Percentiles rank a stretch among this genome's conserved stretches.
These are phyloP conservation scores for Acanthamoeba triangularis DNA, from an alignment of 208 protist genomes.

Conservation along the genomic window DNA sequence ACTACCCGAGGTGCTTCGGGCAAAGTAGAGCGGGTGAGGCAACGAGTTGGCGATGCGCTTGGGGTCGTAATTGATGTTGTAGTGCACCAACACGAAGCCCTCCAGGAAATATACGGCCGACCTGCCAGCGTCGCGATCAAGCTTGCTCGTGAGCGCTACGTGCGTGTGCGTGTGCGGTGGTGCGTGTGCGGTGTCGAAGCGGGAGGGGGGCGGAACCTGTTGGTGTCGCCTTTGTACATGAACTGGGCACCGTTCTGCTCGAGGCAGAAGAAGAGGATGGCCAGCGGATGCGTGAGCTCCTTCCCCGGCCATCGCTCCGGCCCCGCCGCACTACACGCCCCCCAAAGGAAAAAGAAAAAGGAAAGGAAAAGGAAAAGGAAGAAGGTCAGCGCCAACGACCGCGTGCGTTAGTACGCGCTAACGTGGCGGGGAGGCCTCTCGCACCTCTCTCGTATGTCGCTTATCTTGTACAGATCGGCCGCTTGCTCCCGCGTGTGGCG, in stretches of 20 bases:
- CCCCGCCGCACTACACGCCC: neutral
- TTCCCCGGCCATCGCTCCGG: constrained; percentile 40
- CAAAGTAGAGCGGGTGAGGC: constrained; percentile 40
- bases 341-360: neutral
- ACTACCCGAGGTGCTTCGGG: neutral
- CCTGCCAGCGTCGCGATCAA: neutral
- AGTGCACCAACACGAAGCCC: constrained; percentile 32
- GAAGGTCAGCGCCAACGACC: neutral
- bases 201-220: neutral
- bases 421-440: no score
- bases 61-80: constrained; percentile 45
- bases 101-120: constrained; percentile 27
- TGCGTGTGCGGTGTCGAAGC: neutral
- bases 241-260: constrained; percentile 36
- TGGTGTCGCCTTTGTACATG: constrained; percentile 38
- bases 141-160: neutral
- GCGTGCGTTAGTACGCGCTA: no score
- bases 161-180: neutral
- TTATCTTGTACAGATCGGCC: constrained; percentile 27
- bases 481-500: neutral
- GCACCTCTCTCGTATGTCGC: neutral
- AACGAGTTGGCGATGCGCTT: constrained; percentile 31
- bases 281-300: constrained; percentile 14
- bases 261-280: constrained; percentile 40
- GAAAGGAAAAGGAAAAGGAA: neutral